Evolutionary conservation across 73 alveolate species (phyloP).

Genomic region (Tetrahymena malaccensis): DNA sequence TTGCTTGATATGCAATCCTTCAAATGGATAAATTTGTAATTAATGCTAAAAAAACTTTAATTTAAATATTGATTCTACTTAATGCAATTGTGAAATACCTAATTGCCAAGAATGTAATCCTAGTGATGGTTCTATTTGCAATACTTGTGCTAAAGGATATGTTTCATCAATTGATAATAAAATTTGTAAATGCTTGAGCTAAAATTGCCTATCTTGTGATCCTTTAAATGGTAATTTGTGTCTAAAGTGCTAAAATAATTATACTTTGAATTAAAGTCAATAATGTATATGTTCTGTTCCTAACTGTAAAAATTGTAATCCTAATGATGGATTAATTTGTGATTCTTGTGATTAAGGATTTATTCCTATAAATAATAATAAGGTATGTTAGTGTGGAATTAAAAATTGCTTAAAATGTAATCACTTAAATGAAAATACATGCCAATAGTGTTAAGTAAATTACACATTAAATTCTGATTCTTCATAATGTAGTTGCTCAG

Average conservation of each 20-base stretch:
- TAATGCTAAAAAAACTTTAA: not conserved
- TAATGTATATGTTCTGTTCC: not conserved
- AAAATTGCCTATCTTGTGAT: no score
- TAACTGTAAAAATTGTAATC: not conserved
- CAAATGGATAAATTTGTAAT: not conserved
- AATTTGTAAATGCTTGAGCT: no score
- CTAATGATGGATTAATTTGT: not conserved
- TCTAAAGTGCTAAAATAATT: no score
- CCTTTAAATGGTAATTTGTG: no score
- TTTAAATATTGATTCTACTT: not conserved
- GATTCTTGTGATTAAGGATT: not conserved
- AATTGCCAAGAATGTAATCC: not conserved
- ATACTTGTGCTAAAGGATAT: no score
- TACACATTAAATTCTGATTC: not conserved
- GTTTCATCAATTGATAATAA: no score
- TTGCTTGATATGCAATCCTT: not conserved
- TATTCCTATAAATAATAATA: not conserved
- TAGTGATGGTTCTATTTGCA: not conserved
- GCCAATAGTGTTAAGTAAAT: not conserved
- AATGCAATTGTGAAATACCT: not conserved
- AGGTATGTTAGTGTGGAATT: not conserved
- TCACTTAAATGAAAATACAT: not conserved
- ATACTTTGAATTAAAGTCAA: not conserved
- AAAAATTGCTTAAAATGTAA: not conserved
- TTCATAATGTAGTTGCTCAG: not conserved